phyloP scores from a whole-genome alignment of 2,329 filamentous ascomycete species.

The Penicillium sp. region DNA sequence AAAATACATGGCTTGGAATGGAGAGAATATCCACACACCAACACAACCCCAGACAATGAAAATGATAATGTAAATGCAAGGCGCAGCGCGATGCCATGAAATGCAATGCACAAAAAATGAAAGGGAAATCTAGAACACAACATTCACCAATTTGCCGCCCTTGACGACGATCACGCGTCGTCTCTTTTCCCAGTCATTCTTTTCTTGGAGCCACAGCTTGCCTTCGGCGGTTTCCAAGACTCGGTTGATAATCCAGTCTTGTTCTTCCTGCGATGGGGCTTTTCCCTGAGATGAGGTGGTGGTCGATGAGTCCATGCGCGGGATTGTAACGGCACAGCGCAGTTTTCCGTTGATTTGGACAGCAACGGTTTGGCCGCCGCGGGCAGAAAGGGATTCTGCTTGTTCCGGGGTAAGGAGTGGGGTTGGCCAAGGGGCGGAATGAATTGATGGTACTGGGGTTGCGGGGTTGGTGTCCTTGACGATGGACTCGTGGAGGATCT shows the following conservation, averaged over 20 bases:
- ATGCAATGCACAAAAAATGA: slow-evolving; percentile 8
- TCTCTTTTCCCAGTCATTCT: slow-evolving; percentile 56
- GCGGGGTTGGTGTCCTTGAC: slow-evolving; percentile 18
- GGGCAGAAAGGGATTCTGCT: slow-evolving; percentile 53
- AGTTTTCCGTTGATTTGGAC: slow-evolving; percentile 83
- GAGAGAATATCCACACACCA: background rate
- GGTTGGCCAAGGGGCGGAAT: slow-evolving; percentile 61
- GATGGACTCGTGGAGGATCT: slow-evolving; percentile 52
- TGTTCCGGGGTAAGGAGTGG: slow-evolving; percentile 43
- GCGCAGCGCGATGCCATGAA: background rate
- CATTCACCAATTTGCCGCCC: slow-evolving; percentile 72
- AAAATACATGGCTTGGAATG: slow-evolving; percentile 14
- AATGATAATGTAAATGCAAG: slow-evolving; percentile 1
- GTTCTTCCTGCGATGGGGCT: slow-evolving; percentile 44
- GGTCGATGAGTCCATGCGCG: slow-evolving; percentile 52
- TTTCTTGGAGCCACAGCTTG: slow-evolving; percentile 57
- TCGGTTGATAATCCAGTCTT: slow-evolving; percentile 64
- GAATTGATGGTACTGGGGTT: slow-evolving; percentile 42
- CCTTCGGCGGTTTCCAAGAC: slow-evolving; percentile 67
- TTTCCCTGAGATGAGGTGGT: slow-evolving; percentile 19
- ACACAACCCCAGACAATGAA: background rate
- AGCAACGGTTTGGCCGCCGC: slow-evolving; percentile 56
- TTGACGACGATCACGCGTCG: slow-evolving; percentile 68
- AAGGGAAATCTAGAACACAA: slow-evolving; percentile 57
- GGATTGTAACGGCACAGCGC: slow-evolving; percentile 68